Base-by-base conservation (phyloP, 257 asterid species). In the Nemophila menziesii region DNA sequence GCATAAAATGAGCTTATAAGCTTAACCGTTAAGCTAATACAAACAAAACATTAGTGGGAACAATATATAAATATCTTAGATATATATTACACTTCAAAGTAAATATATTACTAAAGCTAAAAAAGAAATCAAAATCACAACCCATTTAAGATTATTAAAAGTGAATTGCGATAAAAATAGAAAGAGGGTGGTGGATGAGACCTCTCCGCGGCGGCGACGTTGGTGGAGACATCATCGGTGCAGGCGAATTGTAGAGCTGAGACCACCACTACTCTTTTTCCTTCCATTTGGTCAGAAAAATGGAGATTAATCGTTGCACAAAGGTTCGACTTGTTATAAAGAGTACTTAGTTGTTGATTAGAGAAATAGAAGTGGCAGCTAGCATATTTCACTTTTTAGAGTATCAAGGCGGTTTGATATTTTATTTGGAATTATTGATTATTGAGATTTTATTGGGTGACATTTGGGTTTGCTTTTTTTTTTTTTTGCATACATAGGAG, bases 211-310 rank as follows among this genome's bases (percentile, higher is more conserved):
- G 64, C 52, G 23, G 67, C 74, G 50, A 87, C 82, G 70, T 82
- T 87, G 64, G 82, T 73, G 48, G 89, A 48, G 48, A 79, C 61
- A 50, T 87, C 95, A 58, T 87, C 95, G 17, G 95, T 64, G 70
- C 97, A 87, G 39, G 92, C 71, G 59, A 87, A 82, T 43, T 87
- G 97, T 53, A 87, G 67, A 43, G 95, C 97, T 4, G 95, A 62
- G 47, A 87, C 95, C 10, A 51, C 60, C 0, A 86, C 94, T 14
- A 67, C 16, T 63, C 82, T 48, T 43, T 46, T 79, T 49, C 74
- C 63, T 37, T 65, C 51, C 60, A 65, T 75, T 29, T 29, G n/a
- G n/a, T n/a, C n/a, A n/a, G n/a, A n/a, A n/a, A n/a, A n/a, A n/a
- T n/a, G n/a, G n/a, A n/a, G n/a, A n/a, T n/a, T n/a, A n/a, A n/a